phyloP scores from a whole-genome alignment of 371 early-diverging fungal species.

The Nematocida ausubeli region DNA sequence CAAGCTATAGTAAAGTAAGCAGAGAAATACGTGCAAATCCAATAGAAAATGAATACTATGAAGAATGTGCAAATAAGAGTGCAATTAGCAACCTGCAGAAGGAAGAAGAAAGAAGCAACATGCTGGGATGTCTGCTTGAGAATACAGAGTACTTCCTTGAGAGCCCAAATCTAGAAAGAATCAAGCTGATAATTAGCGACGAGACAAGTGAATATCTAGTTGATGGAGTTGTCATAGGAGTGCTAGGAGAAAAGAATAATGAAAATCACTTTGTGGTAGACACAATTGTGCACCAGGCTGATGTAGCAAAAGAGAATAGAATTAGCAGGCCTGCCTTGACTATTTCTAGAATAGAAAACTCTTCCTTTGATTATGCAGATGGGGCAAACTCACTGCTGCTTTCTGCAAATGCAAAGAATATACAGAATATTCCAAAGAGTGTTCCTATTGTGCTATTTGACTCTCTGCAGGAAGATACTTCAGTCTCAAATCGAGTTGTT shows the following conservation, averaged over 20 bases:
- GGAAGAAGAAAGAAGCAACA: not conserved
- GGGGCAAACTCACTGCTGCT: not conserved
- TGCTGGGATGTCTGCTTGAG: not conserved
- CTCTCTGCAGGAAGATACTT: not conserved
- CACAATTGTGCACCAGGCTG: not conserved
- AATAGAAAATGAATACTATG: not conserved
- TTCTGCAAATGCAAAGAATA: not conserved
- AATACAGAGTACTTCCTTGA: not conserved
- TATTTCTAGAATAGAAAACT: not conserved
- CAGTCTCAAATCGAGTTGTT: not conserved
- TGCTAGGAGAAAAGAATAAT: not conserved
- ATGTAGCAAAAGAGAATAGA: not conserved
- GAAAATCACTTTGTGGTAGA: not conserved
- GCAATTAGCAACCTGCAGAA: not conserved
- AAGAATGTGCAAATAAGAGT: not conserved
- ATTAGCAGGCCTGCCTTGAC: not conserved
- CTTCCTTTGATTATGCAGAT: not conserved
- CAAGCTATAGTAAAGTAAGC: not conserved
- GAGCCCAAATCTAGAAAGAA: not conserved
- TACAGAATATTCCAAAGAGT: not conserved
- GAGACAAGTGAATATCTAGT: not conserved
- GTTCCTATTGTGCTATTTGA: not conserved
- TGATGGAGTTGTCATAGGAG: conserved; percentile 10
- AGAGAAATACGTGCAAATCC: not conserved
- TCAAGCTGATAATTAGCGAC: not conserved